Conservation (phyloP, 257 asterid genomes). For the Forsythia suspensa region DNA sequence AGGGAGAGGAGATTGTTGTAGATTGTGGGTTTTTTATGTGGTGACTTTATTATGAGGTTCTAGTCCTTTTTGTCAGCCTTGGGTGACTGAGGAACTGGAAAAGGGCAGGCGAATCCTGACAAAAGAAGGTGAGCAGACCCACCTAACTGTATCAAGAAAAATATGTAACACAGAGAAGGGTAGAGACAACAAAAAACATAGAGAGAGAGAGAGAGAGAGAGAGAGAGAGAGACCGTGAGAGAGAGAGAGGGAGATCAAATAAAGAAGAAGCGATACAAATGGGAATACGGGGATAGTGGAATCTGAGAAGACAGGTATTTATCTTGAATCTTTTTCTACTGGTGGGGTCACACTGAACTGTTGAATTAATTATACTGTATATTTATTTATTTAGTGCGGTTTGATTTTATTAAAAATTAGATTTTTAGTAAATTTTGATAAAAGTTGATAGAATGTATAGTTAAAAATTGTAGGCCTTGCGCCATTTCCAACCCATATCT, state of each 20-base stretch:
- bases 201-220: not conserved
- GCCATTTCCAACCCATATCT: too few species aligned
- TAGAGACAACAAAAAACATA: slow-evolving; percentile 18
- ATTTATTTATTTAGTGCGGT: too few species aligned
- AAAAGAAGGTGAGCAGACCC: slow-evolving; percentile 74
- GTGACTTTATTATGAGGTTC: slow-evolving; percentile 28
- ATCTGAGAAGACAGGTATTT: slow-evolving; percentile 27
- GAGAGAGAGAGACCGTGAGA: not conserved
- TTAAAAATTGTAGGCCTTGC: too few species aligned
- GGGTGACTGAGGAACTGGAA: slow-evolving; percentile 21
- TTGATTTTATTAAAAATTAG: too few species aligned
- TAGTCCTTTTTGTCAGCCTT: slow-evolving; percentile 29
- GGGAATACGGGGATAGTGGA: slow-evolving; percentile 15
- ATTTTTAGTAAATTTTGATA: too few species aligned
- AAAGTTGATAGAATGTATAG: too few species aligned
- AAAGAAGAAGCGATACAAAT: not conserved
- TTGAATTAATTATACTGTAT: not conserved
- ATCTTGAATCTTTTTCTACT: slow-evolving; percentile 16
- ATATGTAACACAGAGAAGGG: slow-evolving; percentile 7
- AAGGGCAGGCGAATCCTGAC: slow-evolving; percentile 28
- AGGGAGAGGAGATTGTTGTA: not conserved
- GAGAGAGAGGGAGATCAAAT: not conserved
- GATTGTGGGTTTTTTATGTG: slow-evolving; percentile 8
- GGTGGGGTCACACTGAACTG: slow-evolving; percentile 21
- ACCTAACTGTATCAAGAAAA: slow-evolving; percentile 51